Conservation (phyloP, 2,329 filamentous ascomycete species). For the Diaporthe nobilis region DNA sequence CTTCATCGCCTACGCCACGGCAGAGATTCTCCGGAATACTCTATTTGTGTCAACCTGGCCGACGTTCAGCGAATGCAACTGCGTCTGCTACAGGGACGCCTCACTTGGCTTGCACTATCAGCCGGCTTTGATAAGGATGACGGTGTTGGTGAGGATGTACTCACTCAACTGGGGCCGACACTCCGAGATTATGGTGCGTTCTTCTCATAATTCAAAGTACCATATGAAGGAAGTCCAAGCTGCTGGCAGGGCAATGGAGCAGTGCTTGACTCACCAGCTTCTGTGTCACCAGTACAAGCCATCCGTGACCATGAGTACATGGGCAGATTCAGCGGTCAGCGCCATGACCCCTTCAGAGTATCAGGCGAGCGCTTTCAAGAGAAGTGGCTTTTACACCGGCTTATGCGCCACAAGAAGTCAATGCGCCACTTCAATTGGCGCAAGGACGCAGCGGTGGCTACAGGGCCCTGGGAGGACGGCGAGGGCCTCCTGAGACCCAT, state of each 20-base stretch:
- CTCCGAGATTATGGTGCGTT: no score
- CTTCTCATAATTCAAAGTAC: not conserved
- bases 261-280: not conserved
- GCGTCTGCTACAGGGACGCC: no score
- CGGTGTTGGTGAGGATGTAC: no score
- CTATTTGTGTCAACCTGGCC: no score
- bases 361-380: not conserved
- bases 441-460: not conserved
- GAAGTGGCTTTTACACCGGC: not conserved
- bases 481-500: conserved; percentile 2
- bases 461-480: conserved; percentile 7
- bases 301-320: conserved; percentile 17
- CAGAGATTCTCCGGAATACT: no score
- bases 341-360: conserved; percentile 10
- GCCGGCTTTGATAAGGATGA: no score
- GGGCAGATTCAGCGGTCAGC: not conserved
- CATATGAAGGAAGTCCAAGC: not conserved
- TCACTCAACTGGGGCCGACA: no score
- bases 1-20: no score
- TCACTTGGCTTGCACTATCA: no score
- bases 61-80: no score
- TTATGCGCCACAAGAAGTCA: not conserved
- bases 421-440: not conserved
- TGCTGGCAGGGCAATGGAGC: not conserved
- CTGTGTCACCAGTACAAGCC: conserved; percentile 19